Conservation (phyloP, 1,284 basidiomycete species). For the Phenoliferia sp. region DNA sequence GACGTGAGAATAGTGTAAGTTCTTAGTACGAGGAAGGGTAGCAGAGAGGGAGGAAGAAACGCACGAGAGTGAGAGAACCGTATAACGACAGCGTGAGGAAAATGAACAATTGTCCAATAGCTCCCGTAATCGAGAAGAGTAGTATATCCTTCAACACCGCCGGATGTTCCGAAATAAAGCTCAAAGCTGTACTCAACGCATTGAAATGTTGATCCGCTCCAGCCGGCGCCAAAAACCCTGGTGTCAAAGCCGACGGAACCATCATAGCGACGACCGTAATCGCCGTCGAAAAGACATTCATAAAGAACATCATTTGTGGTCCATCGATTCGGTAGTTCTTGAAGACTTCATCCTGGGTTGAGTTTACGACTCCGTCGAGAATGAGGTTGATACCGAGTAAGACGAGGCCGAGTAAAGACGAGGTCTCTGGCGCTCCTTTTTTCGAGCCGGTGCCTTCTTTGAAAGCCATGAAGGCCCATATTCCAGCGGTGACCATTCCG, state of each 20-base stretch:
- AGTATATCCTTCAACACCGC: constrained; percentile 68
- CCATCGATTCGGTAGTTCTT: constrained; percentile 69
- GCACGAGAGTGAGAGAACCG: constrained; percentile 85
- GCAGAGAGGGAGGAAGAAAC: not conserved
- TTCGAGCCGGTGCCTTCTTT: constrained; percentile 35
- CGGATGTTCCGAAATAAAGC: constrained; percentile 76
- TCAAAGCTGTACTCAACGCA: constrained; percentile 64
- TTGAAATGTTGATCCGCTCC: constrained; percentile 59
- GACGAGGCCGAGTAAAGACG: constrained; percentile 55
- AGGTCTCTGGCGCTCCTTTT: constrained; percentile 37
- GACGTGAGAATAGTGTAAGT: not conserved
- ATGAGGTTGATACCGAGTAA: constrained; percentile 80
- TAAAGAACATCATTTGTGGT: constrained; percentile 99
- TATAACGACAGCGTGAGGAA: constrained; percentile 97
- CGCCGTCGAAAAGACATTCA: constrained; percentile 75
- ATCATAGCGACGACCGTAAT: constrained; percentile 43
- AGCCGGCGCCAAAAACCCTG: constrained; percentile 42
- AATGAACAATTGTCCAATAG: constrained; percentile 93
- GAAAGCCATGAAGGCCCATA: constrained; percentile 91
- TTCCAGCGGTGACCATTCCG: constrained; percentile 84
- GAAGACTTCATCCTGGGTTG: constrained; percentile 98
- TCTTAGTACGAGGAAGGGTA: not conserved
- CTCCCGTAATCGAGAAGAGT: constrained; percentile 85
- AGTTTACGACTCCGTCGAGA: constrained; percentile 90
- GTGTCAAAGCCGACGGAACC: constrained; percentile 36